phyloP scores from a whole-genome alignment of 768 basidiomycete genomes.

The Boletus bicolor region DNA sequence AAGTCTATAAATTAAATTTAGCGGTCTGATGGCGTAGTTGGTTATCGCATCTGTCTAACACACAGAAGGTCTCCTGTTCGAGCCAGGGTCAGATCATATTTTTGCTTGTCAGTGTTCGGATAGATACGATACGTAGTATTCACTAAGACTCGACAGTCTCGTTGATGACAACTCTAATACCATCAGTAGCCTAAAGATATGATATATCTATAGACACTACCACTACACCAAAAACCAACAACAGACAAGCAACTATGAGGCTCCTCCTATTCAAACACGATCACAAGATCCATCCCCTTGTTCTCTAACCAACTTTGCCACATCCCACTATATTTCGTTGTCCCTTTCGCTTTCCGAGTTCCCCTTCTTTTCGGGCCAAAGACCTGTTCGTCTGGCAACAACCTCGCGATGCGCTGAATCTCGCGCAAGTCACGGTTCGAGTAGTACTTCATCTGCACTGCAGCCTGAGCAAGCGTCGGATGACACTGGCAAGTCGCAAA shows the following conservation, averaged over 20 bases:
- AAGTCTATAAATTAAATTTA: neutral
- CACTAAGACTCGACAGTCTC: too few species aligned
- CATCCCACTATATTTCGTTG: conserved; percentile 32
- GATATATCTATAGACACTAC: neutral
- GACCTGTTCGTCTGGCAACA: conserved; percentile 37
- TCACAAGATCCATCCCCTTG: conserved; percentile 34
- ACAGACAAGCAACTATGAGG: neutral
- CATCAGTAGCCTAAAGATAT: too few species aligned
- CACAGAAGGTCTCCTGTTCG: conserved; percentile 35
- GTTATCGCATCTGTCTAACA: conserved; percentile 85
- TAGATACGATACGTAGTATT: neutral
- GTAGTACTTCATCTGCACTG: conserved; percentile 32
- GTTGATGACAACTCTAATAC: neutral
- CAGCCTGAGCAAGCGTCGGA: conserved; percentile 36
- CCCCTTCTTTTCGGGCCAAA: conserved; percentile 21
- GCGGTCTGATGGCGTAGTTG: conserved; percentile 66
- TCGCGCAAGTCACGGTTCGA: conserved; percentile 38
- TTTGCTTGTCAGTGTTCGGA: neutral
- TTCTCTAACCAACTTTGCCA: conserved; percentile 40
- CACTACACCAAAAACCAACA: neutral
- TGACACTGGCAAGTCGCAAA: conserved; percentile 25
- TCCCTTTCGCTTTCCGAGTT: conserved; percentile 10
- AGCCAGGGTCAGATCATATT: conserved; percentile 12
- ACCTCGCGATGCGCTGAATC: conserved; percentile 40
- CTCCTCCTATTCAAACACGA: conserved; percentile 31